Evolutionary conservation across 176 grass and related monocot species (phyloP).

Genomic region (Aegilops bicornis): DNA sequence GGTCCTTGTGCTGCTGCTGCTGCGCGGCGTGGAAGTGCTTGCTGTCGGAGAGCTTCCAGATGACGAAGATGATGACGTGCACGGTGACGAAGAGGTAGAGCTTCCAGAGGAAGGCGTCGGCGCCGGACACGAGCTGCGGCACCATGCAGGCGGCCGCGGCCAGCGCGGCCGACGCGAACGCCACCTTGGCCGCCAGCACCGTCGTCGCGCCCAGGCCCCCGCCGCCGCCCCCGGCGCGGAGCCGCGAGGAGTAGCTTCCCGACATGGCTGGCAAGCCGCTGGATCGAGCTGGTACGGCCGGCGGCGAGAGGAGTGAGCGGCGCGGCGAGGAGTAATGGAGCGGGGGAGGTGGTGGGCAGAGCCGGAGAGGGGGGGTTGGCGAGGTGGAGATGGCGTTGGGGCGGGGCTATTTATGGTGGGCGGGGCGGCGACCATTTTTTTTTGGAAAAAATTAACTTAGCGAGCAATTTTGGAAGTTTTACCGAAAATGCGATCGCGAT

Average conservation of each 20-base stretch:
- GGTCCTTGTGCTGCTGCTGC: slow-evolving; percentile 22
- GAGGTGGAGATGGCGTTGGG: neutral
- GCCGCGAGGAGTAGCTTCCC: neutral
- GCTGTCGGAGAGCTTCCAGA: slow-evolving; percentile 95
- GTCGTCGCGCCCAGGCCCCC: slow-evolving; percentile 22
- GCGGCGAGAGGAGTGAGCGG: neutral
- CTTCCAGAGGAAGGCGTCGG: slow-evolving; percentile 39
- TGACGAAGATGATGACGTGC: slow-evolving; percentile 93
- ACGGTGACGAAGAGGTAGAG: slow-evolving; percentile 87
- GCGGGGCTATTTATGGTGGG: slow-evolving; percentile 38
- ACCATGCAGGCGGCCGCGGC: slow-evolving; percentile 31
- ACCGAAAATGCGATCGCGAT: neutral
- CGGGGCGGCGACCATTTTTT: neutral
- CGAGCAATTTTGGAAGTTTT: neutral
- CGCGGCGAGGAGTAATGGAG: neutral
- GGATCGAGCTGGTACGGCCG: neutral
- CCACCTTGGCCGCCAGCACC: slow-evolving; percentile 51
- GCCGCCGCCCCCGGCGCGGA: slow-evolving; percentile 1
- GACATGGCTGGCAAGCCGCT: slow-evolving; percentile 1
- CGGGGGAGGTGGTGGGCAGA: neutral
- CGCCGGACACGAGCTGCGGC: slow-evolving; percentile 35
- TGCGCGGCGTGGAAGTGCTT: slow-evolving; percentile 37
- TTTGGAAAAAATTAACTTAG: neutral
- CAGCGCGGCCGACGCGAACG: slow-evolving; percentile 25
- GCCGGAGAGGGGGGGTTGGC: slow-evolving; percentile 8